Conservation (phyloP, 2,329 filamentous ascomycete genomes). For the Apiospora malaysiana region DNA sequence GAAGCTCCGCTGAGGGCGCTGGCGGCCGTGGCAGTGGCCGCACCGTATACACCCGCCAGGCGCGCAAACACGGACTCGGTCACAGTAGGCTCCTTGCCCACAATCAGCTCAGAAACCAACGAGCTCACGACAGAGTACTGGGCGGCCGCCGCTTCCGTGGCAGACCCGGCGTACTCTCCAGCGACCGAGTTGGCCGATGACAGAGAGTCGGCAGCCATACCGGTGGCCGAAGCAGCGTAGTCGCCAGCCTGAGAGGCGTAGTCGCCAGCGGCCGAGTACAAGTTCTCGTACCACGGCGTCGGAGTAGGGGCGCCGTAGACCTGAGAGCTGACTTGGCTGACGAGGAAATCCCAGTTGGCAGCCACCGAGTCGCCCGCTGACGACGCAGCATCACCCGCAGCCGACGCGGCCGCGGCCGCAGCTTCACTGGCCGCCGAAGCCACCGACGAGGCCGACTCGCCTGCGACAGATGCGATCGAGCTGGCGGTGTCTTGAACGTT, state of each 20-base stretch:
- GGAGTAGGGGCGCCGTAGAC: slow-evolving; percentile 72
- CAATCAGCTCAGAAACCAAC: slow-evolving; percentile 77
- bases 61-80: slow-evolving; percentile 80
- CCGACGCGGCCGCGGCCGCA: slow-evolving; percentile 50
- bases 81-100: slow-evolving; percentile 80
- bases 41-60: slow-evolving; percentile 74
- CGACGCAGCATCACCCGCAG: slow-evolving; percentile 51
- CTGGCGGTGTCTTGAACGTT: slow-evolving; percentile 56
- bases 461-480: slow-evolving; percentile 51
- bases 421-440: slow-evolving; percentile 57
- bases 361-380: slow-evolving; percentile 47
- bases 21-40: slow-evolving; percentile 62
- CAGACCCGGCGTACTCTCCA: slow-evolving; percentile 40
- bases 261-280: slow-evolving; percentile 47
- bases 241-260: slow-evolving; percentile 44
- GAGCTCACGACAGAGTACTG: slow-evolving; percentile 75
- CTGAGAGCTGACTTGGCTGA: slow-evolving; percentile 70
- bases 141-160: slow-evolving; percentile 47
- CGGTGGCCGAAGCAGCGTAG: slow-evolving; percentile 67
- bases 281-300: slow-evolving; percentile 60
- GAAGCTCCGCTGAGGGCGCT: slow-evolving; percentile 47
- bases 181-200: slow-evolving; percentile 40
- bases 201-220: slow-evolving; percentile 36
- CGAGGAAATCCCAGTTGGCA: slow-evolving; percentile 65
- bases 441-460: slow-evolving; percentile 51